Evolutionary conservation across 2,329 filamentous ascomycete species (phyloP), one percentile per base, ranked within the genome.

Genomic region (Berkeleyomyces basicola): DNA sequence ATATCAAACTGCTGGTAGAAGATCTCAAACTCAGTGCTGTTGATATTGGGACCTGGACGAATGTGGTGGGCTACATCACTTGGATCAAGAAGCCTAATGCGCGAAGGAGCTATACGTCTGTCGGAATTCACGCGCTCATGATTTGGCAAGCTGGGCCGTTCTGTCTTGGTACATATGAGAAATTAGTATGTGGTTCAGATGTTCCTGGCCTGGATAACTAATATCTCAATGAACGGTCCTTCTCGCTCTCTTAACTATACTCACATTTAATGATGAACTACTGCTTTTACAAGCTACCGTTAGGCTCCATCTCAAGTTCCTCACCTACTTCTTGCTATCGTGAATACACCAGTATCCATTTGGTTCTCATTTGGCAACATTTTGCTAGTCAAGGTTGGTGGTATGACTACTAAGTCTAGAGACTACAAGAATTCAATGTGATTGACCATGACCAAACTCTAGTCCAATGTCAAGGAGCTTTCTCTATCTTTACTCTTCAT

Each of bases 41-140:
- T 61, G 79, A 83, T 59, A 75, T 87, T 36, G 92, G 92, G n/a
- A 80, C 86, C 65, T 96, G 91, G 90, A 73, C 96, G 59, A 95
- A 96, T 70, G 79, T 96, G 3, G 82, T 96, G 67, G 92, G 91
- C 4, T 95, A 95, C 71, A 77, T 91, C 61, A 78, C 76, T 47
- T 63, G 57, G 63, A 66, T 58, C 60, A 61, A 62, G 42, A 37
- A 39, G 10, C 46, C 61, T 11, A 16, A 31, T 39, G 53, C n/a
- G 14, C 36, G 23, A 4, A 9, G 31, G 4, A 23, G 14, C 44
- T 53, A 43, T 23, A 33, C 43, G 5, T 47, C 31, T 61, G 72
- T 79, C 37, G 69, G 74, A 63, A 76, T 96, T 16, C 88, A 96
- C 70, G 90, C 88, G 1, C 72, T 93, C 55, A 76, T 90, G 68